These are phyloP conservation scores for Metschnikowia vanudenii DNA, from an alignment of 805 yeast genomes.

Conservation along the genomic window DNA sequence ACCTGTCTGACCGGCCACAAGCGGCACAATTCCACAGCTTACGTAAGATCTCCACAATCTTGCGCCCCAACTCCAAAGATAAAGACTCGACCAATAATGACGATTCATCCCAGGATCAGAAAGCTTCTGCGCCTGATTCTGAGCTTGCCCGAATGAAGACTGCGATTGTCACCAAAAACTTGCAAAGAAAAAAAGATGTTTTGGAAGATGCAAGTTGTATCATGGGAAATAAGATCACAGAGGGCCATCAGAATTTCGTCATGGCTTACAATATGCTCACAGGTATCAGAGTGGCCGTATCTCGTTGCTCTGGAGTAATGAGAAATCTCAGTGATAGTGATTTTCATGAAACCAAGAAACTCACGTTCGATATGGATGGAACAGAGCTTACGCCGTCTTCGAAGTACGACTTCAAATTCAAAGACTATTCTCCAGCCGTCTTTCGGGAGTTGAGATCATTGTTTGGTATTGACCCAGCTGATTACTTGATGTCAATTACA, in stretches of 20 bases:
- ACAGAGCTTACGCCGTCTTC: slow-evolving; percentile 90
- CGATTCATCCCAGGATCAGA: background rate
- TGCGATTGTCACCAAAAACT: slow-evolving; percentile 44
- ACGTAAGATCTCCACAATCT: slow-evolving; percentile 12
- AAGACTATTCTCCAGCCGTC: slow-evolving; percentile 94
- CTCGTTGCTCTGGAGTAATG: slow-evolving; percentile 85
- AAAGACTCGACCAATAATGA: background rate
- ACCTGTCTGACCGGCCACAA: slow-evolving; percentile 10
- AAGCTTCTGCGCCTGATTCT: slow-evolving; percentile 22
- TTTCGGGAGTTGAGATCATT: slow-evolving; percentile 77
- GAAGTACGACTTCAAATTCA: slow-evolving; percentile 92
- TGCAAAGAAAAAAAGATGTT: slow-evolving; percentile 40
- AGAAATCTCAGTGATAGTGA: slow-evolving; percentile 68
- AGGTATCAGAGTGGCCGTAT: slow-evolving; percentile 93
- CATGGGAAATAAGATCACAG: slow-evolving; percentile 80
- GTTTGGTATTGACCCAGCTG: slow-evolving; percentile 94
- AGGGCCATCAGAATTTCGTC: slow-evolving; percentile 90
- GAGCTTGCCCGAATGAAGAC: slow-evolving; percentile 54
- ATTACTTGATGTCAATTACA: slow-evolving; percentile 86
- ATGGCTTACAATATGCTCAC: slow-evolving; percentile 97
- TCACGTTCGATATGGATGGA: slow-evolving; percentile 85
- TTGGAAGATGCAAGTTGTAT: slow-evolving; percentile 56
- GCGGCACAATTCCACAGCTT: slow-evolving; percentile 11
- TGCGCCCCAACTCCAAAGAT: slow-evolving; percentile 5
- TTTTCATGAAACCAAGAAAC: slow-evolving; percentile 68